Evolutionary conservation across 1,139 yeast species (phyloP).

Genomic region (Saccharomycopsis crataegensis): DNA sequence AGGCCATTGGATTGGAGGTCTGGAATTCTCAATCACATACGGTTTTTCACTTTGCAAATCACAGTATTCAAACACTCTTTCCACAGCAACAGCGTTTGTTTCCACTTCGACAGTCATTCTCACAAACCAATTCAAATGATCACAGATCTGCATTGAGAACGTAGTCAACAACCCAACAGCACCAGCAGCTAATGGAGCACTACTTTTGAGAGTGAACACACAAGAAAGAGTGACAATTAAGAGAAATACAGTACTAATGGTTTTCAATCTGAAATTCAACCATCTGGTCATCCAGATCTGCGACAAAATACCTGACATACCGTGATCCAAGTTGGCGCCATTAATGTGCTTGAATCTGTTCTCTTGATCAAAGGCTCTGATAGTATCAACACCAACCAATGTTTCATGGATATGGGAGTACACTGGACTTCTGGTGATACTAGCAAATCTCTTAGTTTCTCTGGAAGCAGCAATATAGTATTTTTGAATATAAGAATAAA

Average conservation of each 20-base stretch:
- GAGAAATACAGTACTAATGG: conserved; percentile 59
- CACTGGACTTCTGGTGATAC: conserved; percentile 50
- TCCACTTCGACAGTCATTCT: conserved; percentile 67
- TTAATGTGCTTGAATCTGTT: conserved; percentile 48
- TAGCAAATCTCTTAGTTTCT: conserved; percentile 48
- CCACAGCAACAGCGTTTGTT: conserved; percentile 68
- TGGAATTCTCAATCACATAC: conserved; percentile 28
- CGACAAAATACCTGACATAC: conserved; percentile 51
- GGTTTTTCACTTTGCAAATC: conserved; percentile 55
- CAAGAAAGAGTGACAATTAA: conserved; percentile 52
- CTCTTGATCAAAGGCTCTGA: conserved; percentile 46
- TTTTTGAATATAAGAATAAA: conserved; percentile 46
- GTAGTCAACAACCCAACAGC: conserved; percentile 69
- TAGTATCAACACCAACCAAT: conserved; percentile 51
- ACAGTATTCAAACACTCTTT: conserved; percentile 66
- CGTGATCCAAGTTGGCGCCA: conserved; percentile 54
- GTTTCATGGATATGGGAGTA: conserved; percentile 61
- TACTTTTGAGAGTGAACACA: conserved; percentile 42
- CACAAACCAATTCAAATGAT: conserved; percentile 53
- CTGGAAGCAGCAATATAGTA: conserved; percentile 47
- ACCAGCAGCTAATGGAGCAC: conserved; percentile 52
- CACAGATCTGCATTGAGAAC: conserved; percentile 60
- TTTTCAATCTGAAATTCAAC: conserved; percentile 62
- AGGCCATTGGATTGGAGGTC: conserved; percentile 65
- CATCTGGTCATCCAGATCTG: conserved; percentile 59